A percentile compares a stretch with the other conserved stretches of the same genome.
Evolutionary conservation across 768 basidiomycete species (phyloP).

Genomic region (Mrakia hoshinonis): DNA sequence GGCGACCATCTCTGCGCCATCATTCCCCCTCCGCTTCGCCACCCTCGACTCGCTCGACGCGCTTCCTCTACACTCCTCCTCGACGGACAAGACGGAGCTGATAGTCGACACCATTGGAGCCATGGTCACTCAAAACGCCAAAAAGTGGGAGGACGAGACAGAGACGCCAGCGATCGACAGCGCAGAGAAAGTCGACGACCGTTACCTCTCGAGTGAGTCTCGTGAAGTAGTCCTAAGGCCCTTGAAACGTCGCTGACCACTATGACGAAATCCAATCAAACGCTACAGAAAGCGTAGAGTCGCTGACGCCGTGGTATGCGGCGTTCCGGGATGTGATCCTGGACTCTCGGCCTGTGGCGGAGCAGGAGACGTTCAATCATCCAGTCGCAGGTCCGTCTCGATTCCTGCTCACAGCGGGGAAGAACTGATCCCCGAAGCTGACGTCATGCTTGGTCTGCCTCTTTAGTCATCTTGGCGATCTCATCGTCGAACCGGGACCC

Average conservation of each 20-base stretch:
- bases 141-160: conserved; percentile 19
- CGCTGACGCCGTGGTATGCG: conserved; percentile 35
- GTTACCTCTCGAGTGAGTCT: conserved; percentile 1
- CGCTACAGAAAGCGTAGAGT: conserved; percentile 19
- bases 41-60: conserved; percentile 16
- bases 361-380: conserved; percentile 36
- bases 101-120: conserved; percentile 14
- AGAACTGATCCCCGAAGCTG: neutral
- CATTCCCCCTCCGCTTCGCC: conserved; percentile 25
- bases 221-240: too few relatives aligned
- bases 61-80: neutral
- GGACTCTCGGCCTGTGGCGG: conserved; percentile 28
- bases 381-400: conserved; percentile 34
- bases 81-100: conserved; percentile 7
- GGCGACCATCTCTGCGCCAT: neutral
- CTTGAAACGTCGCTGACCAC: too few relatives aligned
- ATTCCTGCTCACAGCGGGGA: neutral
- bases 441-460: neutral
- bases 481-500: conserved; percentile 38
- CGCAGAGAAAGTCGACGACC: neutral
- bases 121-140: neutral
- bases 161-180: neutral
- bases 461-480: conserved; percentile 37
- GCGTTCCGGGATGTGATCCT: conserved; percentile 32
- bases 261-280: neutral